Evolutionary conservation across 2,329 filamentous ascomycete genomes (phyloP).

Genomic region (Venturia asperata): DNA sequence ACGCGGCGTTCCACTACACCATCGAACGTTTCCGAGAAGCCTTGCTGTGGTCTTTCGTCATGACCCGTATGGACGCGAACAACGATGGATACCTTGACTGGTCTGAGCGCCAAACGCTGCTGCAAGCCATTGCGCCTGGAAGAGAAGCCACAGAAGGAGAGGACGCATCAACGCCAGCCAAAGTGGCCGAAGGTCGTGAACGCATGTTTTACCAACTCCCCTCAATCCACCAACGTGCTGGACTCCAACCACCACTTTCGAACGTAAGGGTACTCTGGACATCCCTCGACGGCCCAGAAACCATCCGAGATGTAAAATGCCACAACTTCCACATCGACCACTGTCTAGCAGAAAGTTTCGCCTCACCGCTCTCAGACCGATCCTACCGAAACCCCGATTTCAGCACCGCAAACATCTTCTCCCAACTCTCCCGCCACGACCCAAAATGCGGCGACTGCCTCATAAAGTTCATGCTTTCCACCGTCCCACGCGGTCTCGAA

Average conservation of each 20-base stretch:
- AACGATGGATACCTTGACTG: conserved; percentile 37
- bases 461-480: conserved; percentile 36
- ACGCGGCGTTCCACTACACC: conserved; percentile 38
- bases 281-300: conserved; percentile 36
- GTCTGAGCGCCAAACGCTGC: conserved; percentile 34
- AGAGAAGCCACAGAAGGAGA: conserved; percentile 22
- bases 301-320: conserved; percentile 37
- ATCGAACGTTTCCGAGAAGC: conserved; percentile 40
- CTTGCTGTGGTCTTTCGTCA: conserved; percentile 39
- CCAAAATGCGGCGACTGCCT: conserved; percentile 39
- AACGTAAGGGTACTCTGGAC: conserved; percentile 39
- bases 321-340: conserved; percentile 37
- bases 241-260: conserved; percentile 35
- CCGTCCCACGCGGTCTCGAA: conserved; percentile 31
- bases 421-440: conserved; percentile 33
- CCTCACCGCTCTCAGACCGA: conserved; percentile 31
- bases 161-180: conserved; percentile 28
- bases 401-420: conserved; percentile 35
- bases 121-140: conserved; percentile 34
- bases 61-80: conserved; percentile 34
- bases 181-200: conserved; percentile 28
- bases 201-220: conserved; percentile 35
- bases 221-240: conserved; percentile 32
- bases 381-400: conserved; percentile 34
- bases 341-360: conserved; percentile 39